Evolutionary conservation across 352 stramenopile genomes (phyloP).

Genomic region (Globisporangium sylvaticum): DNA sequence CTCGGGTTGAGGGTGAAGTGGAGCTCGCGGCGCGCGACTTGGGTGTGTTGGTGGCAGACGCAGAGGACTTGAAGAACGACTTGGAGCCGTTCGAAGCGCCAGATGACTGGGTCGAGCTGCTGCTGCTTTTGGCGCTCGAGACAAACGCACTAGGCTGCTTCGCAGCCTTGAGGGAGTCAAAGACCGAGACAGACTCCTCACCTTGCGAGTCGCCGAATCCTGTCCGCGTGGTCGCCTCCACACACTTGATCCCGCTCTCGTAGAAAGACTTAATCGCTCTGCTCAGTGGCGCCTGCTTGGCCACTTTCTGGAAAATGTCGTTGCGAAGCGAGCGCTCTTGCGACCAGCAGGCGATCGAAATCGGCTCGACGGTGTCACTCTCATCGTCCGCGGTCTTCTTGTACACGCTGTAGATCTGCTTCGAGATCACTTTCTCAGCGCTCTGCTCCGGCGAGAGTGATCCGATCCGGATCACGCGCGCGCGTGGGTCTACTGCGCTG

Average conservation of each 20-base stretch:
- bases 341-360: conserved; percentile 45
- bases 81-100: conserved; percentile 10
- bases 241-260: conserved; percentile 41
- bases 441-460: conserved; percentile 3
- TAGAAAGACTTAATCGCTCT: conserved; percentile 47
- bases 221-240: conserved; percentile 49
- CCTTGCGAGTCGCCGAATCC: conserved; percentile 46
- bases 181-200: conserved; percentile 63
- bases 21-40: conserved; percentile 21
- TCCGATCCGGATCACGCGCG: conserved; percentile 37
- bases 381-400: conserved; percentile 18
- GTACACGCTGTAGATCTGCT: conserved; percentile 60
- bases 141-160: conserved; percentile 21
- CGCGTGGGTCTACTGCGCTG: conserved; percentile 31
- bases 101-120: conserved; percentile 1
- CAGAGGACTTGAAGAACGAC: conserved; percentile 28
- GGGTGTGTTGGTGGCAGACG: conserved; percentile 14
- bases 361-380: conserved; percentile 13
- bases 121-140: background rate
- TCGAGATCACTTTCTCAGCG: conserved; percentile 20
- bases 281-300: conserved; percentile 39
- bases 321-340: conserved; percentile 64
- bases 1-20: conserved; percentile 14
- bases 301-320: conserved; percentile 37
- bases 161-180: conserved; percentile 42